These are phyloP conservation scores for Fraxinus cuspidata DNA, from an alignment of 257 asterid genomes.

Conservation along the genomic window DNA sequence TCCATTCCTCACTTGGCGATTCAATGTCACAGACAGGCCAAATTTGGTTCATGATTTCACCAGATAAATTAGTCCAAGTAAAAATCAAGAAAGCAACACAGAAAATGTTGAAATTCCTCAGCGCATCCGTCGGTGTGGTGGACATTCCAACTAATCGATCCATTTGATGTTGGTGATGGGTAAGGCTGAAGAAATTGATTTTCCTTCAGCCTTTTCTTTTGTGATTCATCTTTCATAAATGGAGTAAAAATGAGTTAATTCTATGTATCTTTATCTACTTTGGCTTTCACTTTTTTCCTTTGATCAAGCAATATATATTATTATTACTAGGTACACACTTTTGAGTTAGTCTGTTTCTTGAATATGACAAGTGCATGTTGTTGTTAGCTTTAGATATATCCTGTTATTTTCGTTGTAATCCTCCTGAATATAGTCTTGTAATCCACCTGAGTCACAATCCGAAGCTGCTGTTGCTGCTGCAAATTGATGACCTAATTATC, in stretches of 20 bases:
- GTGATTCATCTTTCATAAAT: constrained; percentile 40
- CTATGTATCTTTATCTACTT: constrained; percentile 44
- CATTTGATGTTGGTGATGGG: constrained; percentile 34
- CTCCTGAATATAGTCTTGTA: too few relatives aligned
- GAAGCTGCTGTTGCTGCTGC: too few relatives aligned
- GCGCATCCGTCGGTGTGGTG: too few relatives aligned
- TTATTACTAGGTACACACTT: constrained; percentile 5
- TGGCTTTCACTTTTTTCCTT: constrained; percentile 33
- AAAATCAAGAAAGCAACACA: background rate
- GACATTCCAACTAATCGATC: background rate
- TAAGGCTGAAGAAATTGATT: constrained; percentile 44
- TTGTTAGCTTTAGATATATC: too few relatives aligned
- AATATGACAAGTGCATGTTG: background rate
- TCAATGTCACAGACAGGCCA: constrained; percentile 69
- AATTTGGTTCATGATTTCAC: constrained; percentile 74
- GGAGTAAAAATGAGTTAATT: constrained; percentile 80
- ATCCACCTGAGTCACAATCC: too few relatives aligned
- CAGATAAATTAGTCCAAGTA: constrained; percentile 29
- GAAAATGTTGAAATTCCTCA: background rate
- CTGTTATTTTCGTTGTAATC: too few relatives aligned
- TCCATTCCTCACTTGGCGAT: constrained; percentile 76
- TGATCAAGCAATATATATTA: constrained; percentile 18
- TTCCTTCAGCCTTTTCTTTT: constrained; percentile 43
- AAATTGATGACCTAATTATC: too few relatives aligned
- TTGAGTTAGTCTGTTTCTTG: constrained; percentile 41